A percentile compares a stretch with the other conserved stretches of the same genome.
Conservation (phyloP, 164 flowering plant species). For the Macadamia integrifolia region DNA sequence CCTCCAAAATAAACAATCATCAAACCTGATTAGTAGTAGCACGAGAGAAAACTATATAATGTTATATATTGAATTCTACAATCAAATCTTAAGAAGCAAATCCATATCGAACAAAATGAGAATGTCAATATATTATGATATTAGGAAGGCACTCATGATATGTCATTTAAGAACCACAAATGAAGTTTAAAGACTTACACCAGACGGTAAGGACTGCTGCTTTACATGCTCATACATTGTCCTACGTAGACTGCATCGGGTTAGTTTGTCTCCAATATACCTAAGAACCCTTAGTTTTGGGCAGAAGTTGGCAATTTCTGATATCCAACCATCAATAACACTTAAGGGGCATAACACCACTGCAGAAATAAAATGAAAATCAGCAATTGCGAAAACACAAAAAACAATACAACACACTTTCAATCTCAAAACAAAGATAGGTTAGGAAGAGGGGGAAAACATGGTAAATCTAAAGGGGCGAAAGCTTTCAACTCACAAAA, state of each 20-base stretch:
- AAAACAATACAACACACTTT: background rate
- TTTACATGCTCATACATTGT: constrained; percentile 36
- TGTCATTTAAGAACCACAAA: background rate
- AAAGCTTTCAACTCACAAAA: constrained; percentile 54
- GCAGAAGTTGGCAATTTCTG: constrained; percentile 60
- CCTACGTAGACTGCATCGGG: constrained; percentile 46
- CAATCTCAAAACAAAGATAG: no score
- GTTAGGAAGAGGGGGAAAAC: no score
- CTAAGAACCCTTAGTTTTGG: constrained; percentile 53
- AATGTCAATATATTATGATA: background rate
- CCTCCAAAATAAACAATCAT: constrained; percentile 3
- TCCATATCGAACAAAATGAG: background rate
- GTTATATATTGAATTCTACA: no score
- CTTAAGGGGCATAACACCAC: constrained; percentile 96
- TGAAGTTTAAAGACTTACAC: constrained; percentile 36
- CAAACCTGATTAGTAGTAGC: background rate
- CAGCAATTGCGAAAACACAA: background rate
- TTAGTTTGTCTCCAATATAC: constrained; percentile 77
- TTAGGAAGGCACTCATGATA: background rate
- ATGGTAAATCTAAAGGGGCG: no score
- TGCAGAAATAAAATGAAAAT: constrained; percentile 19
- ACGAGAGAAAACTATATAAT: no score
- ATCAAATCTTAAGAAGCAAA: background rate
- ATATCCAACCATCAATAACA: constrained; percentile 86
- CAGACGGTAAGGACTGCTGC: constrained; percentile 20